Evolutionary conservation across 129 eudicot genomes (phyloP).

Genomic region (Cynara cardunculus): DNA sequence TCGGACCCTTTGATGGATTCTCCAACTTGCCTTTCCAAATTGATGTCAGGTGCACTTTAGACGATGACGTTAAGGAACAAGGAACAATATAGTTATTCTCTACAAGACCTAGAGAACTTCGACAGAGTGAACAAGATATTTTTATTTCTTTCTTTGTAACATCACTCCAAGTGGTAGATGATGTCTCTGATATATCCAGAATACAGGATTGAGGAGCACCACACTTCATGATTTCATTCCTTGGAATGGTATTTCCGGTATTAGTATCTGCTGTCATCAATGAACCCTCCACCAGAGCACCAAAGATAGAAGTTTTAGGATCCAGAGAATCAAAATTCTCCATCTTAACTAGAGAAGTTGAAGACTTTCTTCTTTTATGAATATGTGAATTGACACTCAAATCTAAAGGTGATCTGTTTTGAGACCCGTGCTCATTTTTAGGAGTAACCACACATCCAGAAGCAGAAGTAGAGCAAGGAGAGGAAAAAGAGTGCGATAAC

Average conservation of each 20-base stretch:
- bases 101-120: constrained; percentile 64
- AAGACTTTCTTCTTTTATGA: constrained; percentile 56
- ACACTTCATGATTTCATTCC: constrained; percentile 22
- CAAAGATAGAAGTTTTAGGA: constrained; percentile 26
- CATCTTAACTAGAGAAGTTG: constrained; percentile 29
- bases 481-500: constrained; percentile 20
- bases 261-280: constrained; percentile 7
- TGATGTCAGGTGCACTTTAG: constrained; percentile 55
- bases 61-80: constrained; percentile 45
- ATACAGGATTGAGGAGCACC: constrained; percentile 16
- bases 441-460: constrained; percentile 50
- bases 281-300: constrained; percentile 21
- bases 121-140: constrained; percentile 62
- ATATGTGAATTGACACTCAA: constrained; percentile 59
- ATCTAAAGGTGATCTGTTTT: constrained; percentile 36
- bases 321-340: constrained; percentile 26
- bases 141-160: constrained; percentile 34
- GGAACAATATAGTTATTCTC: constrained; percentile 44
- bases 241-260: constrained; percentile 17
- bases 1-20: constrained; percentile 14
- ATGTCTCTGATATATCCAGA: constrained; percentile 18
- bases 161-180: constrained; percentile 35
- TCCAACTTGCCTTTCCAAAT: constrained; percentile 40
- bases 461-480: constrained; percentile 23
- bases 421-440: constrained; percentile 30